A percentile compares a stretch with the other conserved stretches of the same genome.
These are phyloP conservation scores for Candida ponderosae DNA, from an alignment of 805 yeast genomes.

Conservation along the genomic window DNA sequence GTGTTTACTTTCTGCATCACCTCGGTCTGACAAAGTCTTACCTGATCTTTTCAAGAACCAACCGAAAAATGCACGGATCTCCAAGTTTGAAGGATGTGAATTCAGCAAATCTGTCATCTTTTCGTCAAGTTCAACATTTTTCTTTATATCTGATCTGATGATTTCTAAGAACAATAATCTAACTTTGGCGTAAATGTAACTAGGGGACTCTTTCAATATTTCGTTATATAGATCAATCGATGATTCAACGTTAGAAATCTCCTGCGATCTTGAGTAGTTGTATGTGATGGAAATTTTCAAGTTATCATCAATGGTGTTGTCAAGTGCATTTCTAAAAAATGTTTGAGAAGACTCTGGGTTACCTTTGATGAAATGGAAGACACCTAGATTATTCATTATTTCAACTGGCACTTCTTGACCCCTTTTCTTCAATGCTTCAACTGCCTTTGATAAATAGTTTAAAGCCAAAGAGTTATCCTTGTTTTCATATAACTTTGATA, in stretches of 20 bases:
- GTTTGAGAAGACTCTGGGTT: slow-evolving; percentile 50
- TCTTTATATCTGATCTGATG: slow-evolving; percentile 35
- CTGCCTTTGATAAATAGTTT: slow-evolving; percentile 51
- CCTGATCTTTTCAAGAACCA: slow-evolving; percentile 71
- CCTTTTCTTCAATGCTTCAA: slow-evolving; percentile 34
- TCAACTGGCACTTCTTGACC: slow-evolving; percentile 39
- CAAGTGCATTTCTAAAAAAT: slow-evolving; percentile 43
- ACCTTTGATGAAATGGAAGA: slow-evolving; percentile 62
- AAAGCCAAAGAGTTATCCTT: slow-evolving; percentile 63
- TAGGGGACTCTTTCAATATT: slow-evolving; percentile 55
- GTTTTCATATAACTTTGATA: slow-evolving; percentile 65
- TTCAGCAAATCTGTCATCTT: slow-evolving; percentile 50
- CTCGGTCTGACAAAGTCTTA: slow-evolving; percentile 31
- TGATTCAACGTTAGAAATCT: slow-evolving; percentile 27
- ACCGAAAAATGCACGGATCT: slow-evolving; percentile 84
- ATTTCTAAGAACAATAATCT: slow-evolving; percentile 60
- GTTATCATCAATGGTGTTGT: slow-evolving; percentile 20
- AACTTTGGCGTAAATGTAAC: slow-evolving; percentile 66
- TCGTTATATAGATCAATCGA: slow-evolving; percentile 36
- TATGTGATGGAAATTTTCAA: slow-evolving; percentile 43
- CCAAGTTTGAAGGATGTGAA: slow-evolving; percentile 54
- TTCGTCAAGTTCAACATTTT: slow-evolving; percentile 31
- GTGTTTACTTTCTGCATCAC: slow-evolving; percentile 64
- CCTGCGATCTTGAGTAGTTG: slow-evolving; percentile 74
- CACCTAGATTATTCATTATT: slow-evolving; percentile 78